Evolutionary conservation across 345 rosid genomes (phyloP).

Genomic region (Carallia pectinifolia): DNA sequence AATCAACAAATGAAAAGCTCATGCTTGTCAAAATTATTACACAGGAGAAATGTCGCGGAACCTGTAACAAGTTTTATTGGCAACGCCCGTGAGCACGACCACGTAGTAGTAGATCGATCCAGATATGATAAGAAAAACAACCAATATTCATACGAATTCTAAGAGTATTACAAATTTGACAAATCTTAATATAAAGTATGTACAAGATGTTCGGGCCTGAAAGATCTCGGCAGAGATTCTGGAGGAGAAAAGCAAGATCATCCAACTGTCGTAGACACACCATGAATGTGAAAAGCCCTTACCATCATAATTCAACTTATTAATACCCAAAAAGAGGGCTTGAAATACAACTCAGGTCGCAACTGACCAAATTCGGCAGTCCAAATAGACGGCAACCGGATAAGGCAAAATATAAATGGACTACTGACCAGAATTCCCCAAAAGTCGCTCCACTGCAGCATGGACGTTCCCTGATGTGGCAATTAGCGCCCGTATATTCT

Average conservation of each 20-base stretch:
- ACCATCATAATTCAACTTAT: conserved; percentile 8
- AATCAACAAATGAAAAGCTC: too few relatives aligned
- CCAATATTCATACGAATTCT: background rate
- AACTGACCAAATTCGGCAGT: conserved; percentile 4
- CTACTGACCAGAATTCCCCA: conserved; percentile 51
- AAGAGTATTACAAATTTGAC: conserved; percentile 13
- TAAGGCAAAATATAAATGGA: background rate
- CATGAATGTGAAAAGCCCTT: conserved; percentile 12
- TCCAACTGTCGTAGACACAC: conserved; percentile 7
- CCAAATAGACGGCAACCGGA: conserved; percentile 4
- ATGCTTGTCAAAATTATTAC: too few relatives aligned
- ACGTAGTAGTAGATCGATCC: too few relatives aligned
- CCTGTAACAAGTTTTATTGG: too few relatives aligned
- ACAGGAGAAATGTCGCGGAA: too few relatives aligned
- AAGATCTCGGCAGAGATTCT: conserved; percentile 9
- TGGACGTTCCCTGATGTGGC: conserved; percentile 73
- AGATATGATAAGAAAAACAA: too few relatives aligned
- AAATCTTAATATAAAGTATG: conserved; percentile 19
- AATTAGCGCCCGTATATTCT: conserved; percentile 58
- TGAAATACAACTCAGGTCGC: conserved; percentile 6
- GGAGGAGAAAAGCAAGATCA: background rate
- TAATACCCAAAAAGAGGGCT: conserved; percentile 16
- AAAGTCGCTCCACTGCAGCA: conserved; percentile 69
- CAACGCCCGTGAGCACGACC: too few relatives aligned
- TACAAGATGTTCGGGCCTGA: conserved; percentile 23